phyloP scores from a whole-genome alignment of 805 yeast genomes.

The Jamesozyma hellenica region DNA sequence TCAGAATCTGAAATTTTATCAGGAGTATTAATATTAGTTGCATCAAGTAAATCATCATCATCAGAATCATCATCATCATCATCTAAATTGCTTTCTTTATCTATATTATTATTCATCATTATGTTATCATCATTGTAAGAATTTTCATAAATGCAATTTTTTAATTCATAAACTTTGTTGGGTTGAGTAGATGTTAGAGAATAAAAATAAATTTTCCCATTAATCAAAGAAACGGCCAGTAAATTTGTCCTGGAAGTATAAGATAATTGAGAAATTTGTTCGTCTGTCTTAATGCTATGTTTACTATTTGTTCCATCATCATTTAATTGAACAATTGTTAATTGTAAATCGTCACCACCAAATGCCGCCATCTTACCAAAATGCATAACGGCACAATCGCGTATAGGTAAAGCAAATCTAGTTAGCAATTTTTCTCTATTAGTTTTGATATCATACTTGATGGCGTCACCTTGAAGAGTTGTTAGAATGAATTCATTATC shows the following conservation, averaged over 20 bases:
- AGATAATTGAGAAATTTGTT: slow-evolving; percentile 46
- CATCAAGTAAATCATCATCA: slow-evolving; percentile 34
- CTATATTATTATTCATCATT: slow-evolving; percentile 1
- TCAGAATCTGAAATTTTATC: slow-evolving; percentile 25
- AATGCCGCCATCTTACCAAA: slow-evolving; percentile 47
- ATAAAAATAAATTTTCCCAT: slow-evolving; percentile 49
- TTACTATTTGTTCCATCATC: slow-evolving; percentile 24
- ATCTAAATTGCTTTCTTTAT: slow-evolving; percentile 2
- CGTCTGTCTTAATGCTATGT: slow-evolving; percentile 35
- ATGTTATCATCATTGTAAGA: slow-evolving; percentile 21
- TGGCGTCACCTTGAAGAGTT: slow-evolving; percentile 21
- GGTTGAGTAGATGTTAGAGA: slow-evolving; percentile 46
- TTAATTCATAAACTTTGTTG: slow-evolving; percentile 37
- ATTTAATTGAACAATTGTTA: slow-evolving; percentile 37
- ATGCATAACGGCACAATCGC: slow-evolving; percentile 50
- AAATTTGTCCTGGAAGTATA: slow-evolving; percentile 50
- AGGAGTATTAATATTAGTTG: slow-evolving; percentile 29
- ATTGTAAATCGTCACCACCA: slow-evolving; percentile 59
- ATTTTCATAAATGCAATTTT: slow-evolving; percentile 29
- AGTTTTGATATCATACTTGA: slow-evolving; percentile 12
- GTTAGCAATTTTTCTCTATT: slow-evolving; percentile 32
- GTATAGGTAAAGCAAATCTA: slow-evolving; percentile 27
- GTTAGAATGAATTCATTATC: slow-evolving; percentile 15
- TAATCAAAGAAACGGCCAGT: slow-evolving; percentile 47
- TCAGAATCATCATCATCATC: slow-evolving; percentile 7